phyloP scores from a whole-genome alignment of 805 yeast genomes.

The Dipodascus albidus region DNA sequence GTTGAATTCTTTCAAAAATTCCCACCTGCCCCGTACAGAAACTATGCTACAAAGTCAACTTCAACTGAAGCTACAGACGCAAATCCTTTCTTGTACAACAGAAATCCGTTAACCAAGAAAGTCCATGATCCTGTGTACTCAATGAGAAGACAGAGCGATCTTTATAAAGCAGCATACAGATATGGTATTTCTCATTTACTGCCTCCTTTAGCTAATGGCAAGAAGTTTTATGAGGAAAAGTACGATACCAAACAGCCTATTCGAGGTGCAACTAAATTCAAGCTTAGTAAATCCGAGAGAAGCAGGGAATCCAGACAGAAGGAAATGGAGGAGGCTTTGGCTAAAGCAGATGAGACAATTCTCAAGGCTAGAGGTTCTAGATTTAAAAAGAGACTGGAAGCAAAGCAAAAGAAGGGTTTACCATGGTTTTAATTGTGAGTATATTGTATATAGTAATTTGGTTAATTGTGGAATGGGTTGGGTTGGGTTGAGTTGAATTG shows the following conservation, averaged over 20 bases:
- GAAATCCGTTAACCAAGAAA: slow-evolving; percentile 67
- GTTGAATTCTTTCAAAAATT: slow-evolving; percentile 66
- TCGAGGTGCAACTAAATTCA: slow-evolving; percentile 68
- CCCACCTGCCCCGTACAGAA: slow-evolving; percentile 73
- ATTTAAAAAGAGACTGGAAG: slow-evolving; percentile 34
- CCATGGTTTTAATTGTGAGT: slow-evolving; percentile 26
- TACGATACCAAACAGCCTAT: slow-evolving; percentile 56
- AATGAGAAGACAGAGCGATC: slow-evolving; percentile 68
- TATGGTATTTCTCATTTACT: slow-evolving; percentile 71
- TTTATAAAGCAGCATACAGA: slow-evolving; percentile 70
- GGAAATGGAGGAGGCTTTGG: slow-evolving; percentile 51
- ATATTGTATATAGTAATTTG: not conserved
- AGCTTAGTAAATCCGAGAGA: slow-evolving; percentile 75
- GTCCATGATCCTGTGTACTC: slow-evolving; percentile 73
- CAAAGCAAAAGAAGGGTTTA: slow-evolving; percentile 27
- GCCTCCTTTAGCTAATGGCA: slow-evolving; percentile 50
- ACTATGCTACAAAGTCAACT: slow-evolving; percentile 55
- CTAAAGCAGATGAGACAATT: slow-evolving; percentile 51
- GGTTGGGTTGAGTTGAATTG: too few species aligned
- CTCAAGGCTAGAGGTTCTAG: slow-evolving; percentile 48
- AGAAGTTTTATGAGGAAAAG: slow-evolving; percentile 70
- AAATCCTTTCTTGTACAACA: slow-evolving; percentile 81
- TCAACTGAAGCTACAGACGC: slow-evolving; percentile 55
- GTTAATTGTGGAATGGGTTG: too few species aligned
- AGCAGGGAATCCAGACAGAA: slow-evolving; percentile 39